Base-by-base conservation (phyloP, 345 rosid species). In the Euphorbia tirucalli region DNA sequence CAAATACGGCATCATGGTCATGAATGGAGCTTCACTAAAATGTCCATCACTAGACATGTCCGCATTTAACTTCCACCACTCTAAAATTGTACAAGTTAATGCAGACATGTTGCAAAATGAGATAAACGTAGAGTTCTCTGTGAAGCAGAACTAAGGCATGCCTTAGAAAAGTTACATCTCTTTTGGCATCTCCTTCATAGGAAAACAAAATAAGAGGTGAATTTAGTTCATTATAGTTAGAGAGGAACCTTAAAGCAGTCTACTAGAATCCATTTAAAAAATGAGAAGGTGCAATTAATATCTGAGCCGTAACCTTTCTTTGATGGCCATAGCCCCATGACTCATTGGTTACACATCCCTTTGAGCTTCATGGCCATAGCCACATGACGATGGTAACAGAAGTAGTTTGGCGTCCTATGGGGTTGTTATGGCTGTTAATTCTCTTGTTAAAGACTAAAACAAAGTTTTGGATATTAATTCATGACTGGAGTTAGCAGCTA, bases 391-490 rank as follows among this genome's bases (percentile, higher is more conserved):
- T 63, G 31, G 24, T 32, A 39, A 21, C 2, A 6, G 11, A 30
- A 21, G 3, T 9, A 22, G 22, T 61, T 61, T 3, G 46, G 46
- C 11, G 18, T 63, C 49, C 30, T 39, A 39, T 39, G 24, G 28
- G 7, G 39, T 35, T 7, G 7, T 35, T 0, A 7, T 39, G 60
- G 30, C 11, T 24, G 60, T 56, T 13, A 41, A 13, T 65, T 14
- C 50, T 63, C 18, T 46, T 44, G 11, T n/a, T n/a, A n/a, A n/a
- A n/a, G n/a, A n/a, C n/a, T 28, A 16, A 66, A 49, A 66, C 58
- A 46, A 66, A 4, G 7, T 46, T 28, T 0, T 15, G 22, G 43
- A 49, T 0, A 18, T 28, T 66, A 66, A 48, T 48, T 30, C 4
- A 28, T 22, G 52, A 49, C 3, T 66, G 43, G 13, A 18, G 7